Base-by-base conservation (phyloP, 371 early-diverging fungal species). In the Umbelopsis sp. region DNA sequence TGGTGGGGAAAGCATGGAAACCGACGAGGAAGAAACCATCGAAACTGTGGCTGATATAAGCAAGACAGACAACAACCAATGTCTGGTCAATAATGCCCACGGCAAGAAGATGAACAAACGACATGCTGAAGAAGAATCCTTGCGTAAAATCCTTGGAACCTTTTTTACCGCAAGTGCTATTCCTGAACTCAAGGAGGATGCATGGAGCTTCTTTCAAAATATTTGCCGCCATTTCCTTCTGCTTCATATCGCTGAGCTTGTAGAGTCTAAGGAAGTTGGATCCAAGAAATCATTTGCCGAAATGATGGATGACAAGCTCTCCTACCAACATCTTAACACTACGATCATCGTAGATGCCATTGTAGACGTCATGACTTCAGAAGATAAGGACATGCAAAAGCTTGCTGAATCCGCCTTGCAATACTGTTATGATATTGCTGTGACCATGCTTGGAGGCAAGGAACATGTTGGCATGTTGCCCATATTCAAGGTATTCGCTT, bases 311-410 rank as follows among this genome's bases (percentile, higher is more conserved):
- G 78, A 86, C 67, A 69, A 79, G 5, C 44, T 79, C 24, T 71
- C 78, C 16, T 81, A 79, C 22, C 80, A 79, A 32, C 76, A 81
- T 37, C 70, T 86, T 64, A 90, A 89, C 44, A 86, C 82, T 35
- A 88, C 85, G 4, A 79, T 87, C 16, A 84, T 96, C 62, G 87
- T 96, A 1, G 92, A 93, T 32, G 92, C 94, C 0, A 79, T 97
- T 32, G 92, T 96, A 6, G 87, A 92, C 35, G 85, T 88, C 18
- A 90, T 95, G 68, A 85, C 95, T 0, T 90, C 92, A 5, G 92
- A 92, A 66, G 83, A 88, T 62, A 38, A 69, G 2, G 81, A 85
- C 9, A 72, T 91, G 24, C 82, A 93, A n/a, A 78, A 87, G 63
- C 73, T 92, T 12, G 93, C 91, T 9, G 90, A 90, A 74, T 82